Evolutionary conservation across 306 rosid species (phyloP), one percentile per base, ranked within the genome.

Genomic region (Albizia julibrissin): DNA sequence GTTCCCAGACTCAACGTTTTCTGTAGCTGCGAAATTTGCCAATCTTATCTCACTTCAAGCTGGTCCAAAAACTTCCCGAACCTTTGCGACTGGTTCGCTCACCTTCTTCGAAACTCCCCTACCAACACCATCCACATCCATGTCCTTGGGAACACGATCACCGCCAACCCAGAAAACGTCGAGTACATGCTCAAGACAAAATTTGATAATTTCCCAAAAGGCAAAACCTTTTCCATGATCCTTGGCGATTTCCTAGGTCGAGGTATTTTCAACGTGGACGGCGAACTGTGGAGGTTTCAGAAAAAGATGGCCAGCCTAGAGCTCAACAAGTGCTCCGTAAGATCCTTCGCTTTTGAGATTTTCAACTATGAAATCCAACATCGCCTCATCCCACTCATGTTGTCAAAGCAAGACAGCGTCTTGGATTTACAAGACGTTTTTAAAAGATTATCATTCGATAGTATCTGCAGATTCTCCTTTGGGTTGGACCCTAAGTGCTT

Each of bases 231-330:
- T 78, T 89, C 97, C 37, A 5, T 82, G 29, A 91, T 93, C 86
- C 82, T 93, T 13, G 94, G 89, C 39, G 97, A 93, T 68, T 91
- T 93, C 82, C 80, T 93, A 3, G 98, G 98, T 1, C 85, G 88
- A 9, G 98, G 98, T 0, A 93, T 93, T 22, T 93, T 93, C 92
- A 93, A 93, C 90, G 97, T 90, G 40, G 98, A 93, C 64, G 98
- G 98, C 5, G 90, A 93, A 1, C 42, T 34, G 3, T 93, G 98
- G 98, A 83, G 61, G 59, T 93, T 93, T 16, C 98, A 93, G 81
- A 86, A 83, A 61, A 90, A 89, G 79, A 87, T 93, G 90, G 94
- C 94, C 3, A 83, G 86, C 34, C 49, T 84, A 6, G 97, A 90
- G 80, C 93, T 93, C 19, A 86, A 69, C 75, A 83, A 79, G 33